A percentile compares a stretch with the other conserved stretches of the same genome.
These are phyloP conservation scores for Nakataea oryzae DNA, from an alignment of 2,329 filamentous ascomycete genomes.

Conservation along the genomic window DNA sequence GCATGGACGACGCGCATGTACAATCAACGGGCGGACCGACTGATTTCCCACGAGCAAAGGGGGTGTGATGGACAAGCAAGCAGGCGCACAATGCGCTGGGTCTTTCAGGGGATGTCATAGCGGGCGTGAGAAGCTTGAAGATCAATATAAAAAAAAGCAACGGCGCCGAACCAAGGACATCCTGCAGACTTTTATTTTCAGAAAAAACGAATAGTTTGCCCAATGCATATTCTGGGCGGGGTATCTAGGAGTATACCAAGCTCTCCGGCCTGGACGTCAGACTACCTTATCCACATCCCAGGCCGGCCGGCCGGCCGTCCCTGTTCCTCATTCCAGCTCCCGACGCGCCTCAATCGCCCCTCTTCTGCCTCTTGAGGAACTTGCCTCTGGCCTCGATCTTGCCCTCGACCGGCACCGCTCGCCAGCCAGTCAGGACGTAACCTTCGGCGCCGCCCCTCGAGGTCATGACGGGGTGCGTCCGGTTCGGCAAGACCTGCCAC, in stretches of 20 bases:
- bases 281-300: background rate
- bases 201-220: background rate
- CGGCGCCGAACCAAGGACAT: background rate
- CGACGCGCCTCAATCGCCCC: slow-evolving; percentile 15
- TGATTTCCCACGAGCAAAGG: background rate
- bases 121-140: background rate
- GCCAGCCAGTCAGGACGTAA: slow-evolving; percentile 76
- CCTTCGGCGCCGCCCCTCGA: slow-evolving; percentile 79
- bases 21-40: background rate
- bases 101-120: no score
- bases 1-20: background rate
- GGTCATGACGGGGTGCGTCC: slow-evolving; percentile 94
- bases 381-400: slow-evolving; percentile 76
- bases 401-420: slow-evolving; percentile 69
- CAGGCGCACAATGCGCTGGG: no score
- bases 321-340: background rate
- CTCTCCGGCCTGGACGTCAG: background rate
- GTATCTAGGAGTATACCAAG: background rate
- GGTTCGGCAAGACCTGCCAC: slow-evolving; percentile 86
- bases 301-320: no score
- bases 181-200: background rate
- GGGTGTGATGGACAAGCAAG: background rate
- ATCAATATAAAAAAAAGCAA: background rate
- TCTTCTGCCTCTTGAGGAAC: slow-evolving; percentile 56
- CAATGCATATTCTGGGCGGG: background rate